Conservation (phyloP, 352 stramenopile species). For the Globisporangium iwayamae region DNA sequence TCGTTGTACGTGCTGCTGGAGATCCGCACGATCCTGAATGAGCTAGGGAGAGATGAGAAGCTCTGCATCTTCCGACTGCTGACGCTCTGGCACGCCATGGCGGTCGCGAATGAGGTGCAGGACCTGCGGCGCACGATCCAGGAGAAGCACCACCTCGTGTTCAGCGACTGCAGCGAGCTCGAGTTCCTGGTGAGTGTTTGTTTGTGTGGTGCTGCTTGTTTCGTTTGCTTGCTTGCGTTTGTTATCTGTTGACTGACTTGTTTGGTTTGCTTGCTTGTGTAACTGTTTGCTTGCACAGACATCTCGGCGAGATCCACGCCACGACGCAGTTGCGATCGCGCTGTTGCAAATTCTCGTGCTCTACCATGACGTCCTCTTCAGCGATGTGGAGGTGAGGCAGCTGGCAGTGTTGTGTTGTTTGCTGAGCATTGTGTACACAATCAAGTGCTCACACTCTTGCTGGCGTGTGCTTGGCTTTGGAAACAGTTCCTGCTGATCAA, state of each 20-base stretch:
- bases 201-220: not conserved
- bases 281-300: constrained; percentile 21
- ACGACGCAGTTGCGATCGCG: constrained; percentile 43
- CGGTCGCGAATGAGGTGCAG: constrained; percentile 29
- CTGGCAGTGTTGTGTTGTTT: not conserved
- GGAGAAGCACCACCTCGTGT: constrained; percentile 50
- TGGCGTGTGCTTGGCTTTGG: not conserved
- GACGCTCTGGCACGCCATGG: constrained; percentile 48
- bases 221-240: not conserved
- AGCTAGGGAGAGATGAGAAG: constrained; percentile 41
- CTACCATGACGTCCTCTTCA: constrained; percentile 68
- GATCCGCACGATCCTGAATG: constrained; percentile 42
- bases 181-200: constrained; percentile 48
- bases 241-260: not conserved
- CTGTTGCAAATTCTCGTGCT: constrained; percentile 56
- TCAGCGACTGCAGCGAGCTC: constrained; percentile 55
- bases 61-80: constrained; percentile 56
- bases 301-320: constrained; percentile 31
- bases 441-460: not conserved
- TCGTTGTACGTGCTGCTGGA: constrained; percentile 38
- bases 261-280: not conserved
- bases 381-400: constrained; percentile 51
- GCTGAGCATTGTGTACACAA: not conserved
- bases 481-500: constrained; percentile 45
- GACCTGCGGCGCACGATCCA: constrained; percentile 43